Percentiles rank a stretch among this genome's conserved stretches.
Evolutionary conservation across 2,329 filamentous ascomycete genomes (phyloP).

Genomic region (Neonectria neomacrospora): DNA sequence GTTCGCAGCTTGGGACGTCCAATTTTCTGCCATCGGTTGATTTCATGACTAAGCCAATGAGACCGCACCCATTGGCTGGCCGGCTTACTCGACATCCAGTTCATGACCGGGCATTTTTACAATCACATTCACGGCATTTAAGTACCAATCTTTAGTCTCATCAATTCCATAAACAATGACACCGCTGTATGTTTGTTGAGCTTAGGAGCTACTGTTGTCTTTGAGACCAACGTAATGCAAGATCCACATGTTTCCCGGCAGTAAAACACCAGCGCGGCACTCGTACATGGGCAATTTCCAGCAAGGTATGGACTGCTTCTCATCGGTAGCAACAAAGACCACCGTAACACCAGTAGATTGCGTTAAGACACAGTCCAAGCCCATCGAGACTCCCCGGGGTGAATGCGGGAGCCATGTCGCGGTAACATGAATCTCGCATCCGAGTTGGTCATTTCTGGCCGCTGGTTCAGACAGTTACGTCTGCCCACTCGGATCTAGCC

Average conservation of each 20-base stretch:
- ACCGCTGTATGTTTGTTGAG: slow-evolving; percentile 32
- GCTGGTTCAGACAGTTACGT: slow-evolving; percentile 43
- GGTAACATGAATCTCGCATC: slow-evolving; percentile 26
- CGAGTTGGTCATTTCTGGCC: slow-evolving; percentile 46
- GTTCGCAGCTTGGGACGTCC: slow-evolving; percentile 22
- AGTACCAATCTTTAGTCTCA: neutral
- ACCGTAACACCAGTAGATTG: slow-evolving; percentile 35
- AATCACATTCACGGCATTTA: neutral
- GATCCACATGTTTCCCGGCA: slow-evolving; percentile 33
- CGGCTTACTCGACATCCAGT: slow-evolving; percentile 7
- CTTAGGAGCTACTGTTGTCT: slow-evolving; percentile 35
- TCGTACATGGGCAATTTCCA: slow-evolving; percentile 33
- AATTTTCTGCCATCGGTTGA: slow-evolving; percentile 37
- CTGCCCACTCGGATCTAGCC: slow-evolving; percentile 39
- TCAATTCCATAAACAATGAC: slow-evolving; percentile 19
- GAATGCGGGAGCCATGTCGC: slow-evolving; percentile 30
- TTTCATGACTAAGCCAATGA: slow-evolving; percentile 39
- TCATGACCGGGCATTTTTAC: neutral
- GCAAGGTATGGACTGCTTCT: slow-evolving; percentile 13
- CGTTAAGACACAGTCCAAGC: slow-evolving; percentile 27
- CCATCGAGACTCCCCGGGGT: slow-evolving; percentile 33
- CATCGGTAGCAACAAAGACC: slow-evolving; percentile 25
- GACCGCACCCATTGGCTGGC: slow-evolving; percentile 25
- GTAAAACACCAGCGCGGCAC: slow-evolving; percentile 28
- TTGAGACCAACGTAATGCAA: slow-evolving; percentile 36